A percentile compares a stretch with the other conserved stretches of the same genome.
Evolutionary conservation across 139 green algal genomes (phyloP).

Genomic region (Chlamydomonas sphaeroides): DNA sequence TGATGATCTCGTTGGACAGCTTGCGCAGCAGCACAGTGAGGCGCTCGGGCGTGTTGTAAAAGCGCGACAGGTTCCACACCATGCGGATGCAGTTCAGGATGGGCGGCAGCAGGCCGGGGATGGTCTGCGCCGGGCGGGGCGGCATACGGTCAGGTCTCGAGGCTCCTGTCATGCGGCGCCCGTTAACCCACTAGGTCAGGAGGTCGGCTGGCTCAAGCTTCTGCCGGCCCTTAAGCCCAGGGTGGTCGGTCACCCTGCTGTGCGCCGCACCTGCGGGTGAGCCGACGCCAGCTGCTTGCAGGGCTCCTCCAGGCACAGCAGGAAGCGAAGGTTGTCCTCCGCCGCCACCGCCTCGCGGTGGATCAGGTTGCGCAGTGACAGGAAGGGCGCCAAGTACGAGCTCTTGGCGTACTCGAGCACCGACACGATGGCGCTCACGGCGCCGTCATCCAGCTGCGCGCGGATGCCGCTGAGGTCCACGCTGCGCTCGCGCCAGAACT

Average conservation of each 20-base stretch:
- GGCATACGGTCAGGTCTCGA: conserved; percentile 11
- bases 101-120: conserved; percentile 76
- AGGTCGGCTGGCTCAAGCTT: no score
- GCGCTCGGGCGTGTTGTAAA: conserved; percentile 89
- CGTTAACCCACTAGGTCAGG: no score
- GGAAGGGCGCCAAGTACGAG: conserved; percentile 82
- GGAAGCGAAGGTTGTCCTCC: conserved; percentile 87
- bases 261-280: no score
- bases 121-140: no score
- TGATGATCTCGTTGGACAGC: conserved; percentile 87
- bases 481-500: conserved; percentile 84
- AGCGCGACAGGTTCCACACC: conserved; percentile 83
- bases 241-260: no score
- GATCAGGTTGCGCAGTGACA: conserved; percentile 79
- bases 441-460: conserved; percentile 37
- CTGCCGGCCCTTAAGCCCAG: no score
- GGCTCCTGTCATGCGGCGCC: no score
- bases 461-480: conserved; percentile 81
- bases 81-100: conserved; percentile 86
- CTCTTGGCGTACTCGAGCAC: conserved; percentile 78
- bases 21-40: conserved; percentile 88
- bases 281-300: conserved; percentile 64
- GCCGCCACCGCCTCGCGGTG: conserved; percentile 80
- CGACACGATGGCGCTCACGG: conserved; percentile 63
- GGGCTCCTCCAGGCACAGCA: conserved; percentile 80